Conservation (phyloP, 352 stramenopile genomes). For the Phytophthora macrochlamydospora region DNA sequence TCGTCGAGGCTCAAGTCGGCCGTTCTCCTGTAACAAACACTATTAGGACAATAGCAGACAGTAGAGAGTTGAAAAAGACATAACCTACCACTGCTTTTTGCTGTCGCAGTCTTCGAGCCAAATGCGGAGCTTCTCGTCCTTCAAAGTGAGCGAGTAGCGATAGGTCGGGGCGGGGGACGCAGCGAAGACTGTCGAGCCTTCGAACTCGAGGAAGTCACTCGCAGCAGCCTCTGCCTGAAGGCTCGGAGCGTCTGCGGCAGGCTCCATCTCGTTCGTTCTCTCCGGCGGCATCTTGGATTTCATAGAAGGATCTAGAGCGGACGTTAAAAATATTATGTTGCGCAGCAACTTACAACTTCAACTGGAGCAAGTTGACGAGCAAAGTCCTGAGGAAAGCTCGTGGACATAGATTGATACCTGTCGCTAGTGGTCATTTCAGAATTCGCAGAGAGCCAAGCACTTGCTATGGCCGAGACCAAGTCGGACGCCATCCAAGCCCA, state of each 20-base stretch:
- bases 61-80: too few species aligned
- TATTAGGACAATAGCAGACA: too few species aligned
- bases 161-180: background rate
- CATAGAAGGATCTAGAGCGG: background rate
- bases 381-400: background rate
- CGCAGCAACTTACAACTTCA: background rate
- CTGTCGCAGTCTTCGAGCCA: slow-evolving; percentile 3
- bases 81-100: slow-evolving; percentile 6
- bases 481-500: too few species aligned
- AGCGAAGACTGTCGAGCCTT: background rate
- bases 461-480: too few species aligned
- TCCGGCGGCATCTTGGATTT: background rate
- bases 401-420: too few species aligned
- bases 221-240: background rate
- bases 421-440: too few species aligned
- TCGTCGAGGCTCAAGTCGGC: background rate
- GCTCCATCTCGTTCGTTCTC: background rate
- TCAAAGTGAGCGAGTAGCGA: slow-evolving; percentile 1
- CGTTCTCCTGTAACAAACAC: background rate
- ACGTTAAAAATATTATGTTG: too few species aligned
- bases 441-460: too few species aligned
- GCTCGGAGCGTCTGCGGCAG: background rate
- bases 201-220: background rate
- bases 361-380: background rate
- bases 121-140: slow-evolving; percentile 7